Percentiles rank a stretch among this genome's conserved stretches.
phyloP scores from a whole-genome alignment of 2,329 filamentous ascomycete species.

The Stemphylium beticola region DNA sequence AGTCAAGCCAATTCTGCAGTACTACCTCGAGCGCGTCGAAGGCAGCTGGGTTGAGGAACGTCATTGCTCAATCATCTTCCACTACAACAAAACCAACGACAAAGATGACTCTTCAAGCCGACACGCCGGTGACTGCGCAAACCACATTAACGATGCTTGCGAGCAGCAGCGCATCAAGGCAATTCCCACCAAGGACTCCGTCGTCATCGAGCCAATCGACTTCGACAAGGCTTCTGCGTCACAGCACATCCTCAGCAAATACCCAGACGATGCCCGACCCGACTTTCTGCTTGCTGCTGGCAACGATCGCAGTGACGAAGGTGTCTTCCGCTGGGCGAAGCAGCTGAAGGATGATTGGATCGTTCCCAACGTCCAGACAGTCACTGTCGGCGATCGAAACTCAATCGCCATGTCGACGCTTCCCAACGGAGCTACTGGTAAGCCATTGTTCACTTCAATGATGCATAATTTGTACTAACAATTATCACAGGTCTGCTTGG shows the following conservation, averaged over 20 bases:
- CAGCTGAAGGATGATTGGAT: slow-evolving; percentile 63
- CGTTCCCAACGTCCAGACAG: slow-evolving; percentile 72
- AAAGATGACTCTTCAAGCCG: slow-evolving; percentile 71
- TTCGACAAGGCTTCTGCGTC: slow-evolving; percentile 90
- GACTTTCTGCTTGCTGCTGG: slow-evolving; percentile 91
- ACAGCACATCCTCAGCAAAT: slow-evolving; percentile 69
- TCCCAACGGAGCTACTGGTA: slow-evolving; percentile 90
- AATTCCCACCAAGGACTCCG: slow-evolving; percentile 76
- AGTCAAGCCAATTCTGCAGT: slow-evolving; percentile 81
- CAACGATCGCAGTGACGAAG: slow-evolving; percentile 91
- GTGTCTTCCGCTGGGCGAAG: slow-evolving; percentile 95
- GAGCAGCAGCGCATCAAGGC: slow-evolving; percentile 83
- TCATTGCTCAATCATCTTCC: slow-evolving; percentile 90
- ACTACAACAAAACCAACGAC: slow-evolving; percentile 84
- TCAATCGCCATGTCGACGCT: slow-evolving; percentile 86
- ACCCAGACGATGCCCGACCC: slow-evolving; percentile 46
- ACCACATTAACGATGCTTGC: slow-evolving; percentile 94
- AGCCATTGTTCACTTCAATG: slow-evolving; percentile 41
- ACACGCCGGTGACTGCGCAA: slow-evolving; percentile 87
- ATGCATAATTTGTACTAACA: slow-evolving; percentile 12
- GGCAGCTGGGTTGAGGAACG: slow-evolving; percentile 87
- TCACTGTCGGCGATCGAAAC: slow-evolving; percentile 84
- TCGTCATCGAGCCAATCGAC: slow-evolving; percentile 83
- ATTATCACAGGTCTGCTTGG: slow-evolving; percentile 35
- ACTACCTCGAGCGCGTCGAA: slow-evolving; percentile 88